These are phyloP conservation scores for Dryas integrifolia DNA, from an alignment of 331 rosid species.

Conservation along the genomic window DNA sequence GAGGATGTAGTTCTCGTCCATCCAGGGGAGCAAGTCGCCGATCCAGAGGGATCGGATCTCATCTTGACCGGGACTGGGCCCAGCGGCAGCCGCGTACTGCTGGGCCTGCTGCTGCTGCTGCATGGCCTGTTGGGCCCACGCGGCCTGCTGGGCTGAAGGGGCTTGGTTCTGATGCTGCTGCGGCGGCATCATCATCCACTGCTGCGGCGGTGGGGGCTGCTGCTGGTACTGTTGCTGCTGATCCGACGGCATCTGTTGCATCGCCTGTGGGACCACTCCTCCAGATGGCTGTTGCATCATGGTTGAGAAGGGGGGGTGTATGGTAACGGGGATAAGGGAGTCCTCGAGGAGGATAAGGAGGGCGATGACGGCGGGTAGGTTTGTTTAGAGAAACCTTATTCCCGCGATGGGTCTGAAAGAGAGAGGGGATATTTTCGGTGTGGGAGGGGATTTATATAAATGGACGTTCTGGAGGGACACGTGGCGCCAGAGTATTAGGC, in stretches of 20 bases:
- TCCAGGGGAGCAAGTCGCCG: constrained; percentile 58
- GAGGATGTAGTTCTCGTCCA: constrained; percentile 52
- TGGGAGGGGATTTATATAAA: constrained; percentile 6
- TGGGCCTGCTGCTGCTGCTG: constrained; percentile 30
- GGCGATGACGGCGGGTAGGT: not conserved
- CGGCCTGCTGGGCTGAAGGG: constrained; percentile 35
- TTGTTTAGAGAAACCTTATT: not conserved
- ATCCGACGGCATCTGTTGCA: constrained; percentile 31
- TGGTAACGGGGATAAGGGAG: too few relatives aligned
- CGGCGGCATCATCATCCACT: constrained; percentile 46
- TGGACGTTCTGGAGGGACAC: constrained; percentile 1
- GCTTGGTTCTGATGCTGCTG: constrained; percentile 31
- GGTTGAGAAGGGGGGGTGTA: not conserved
- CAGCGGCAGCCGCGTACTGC: constrained; percentile 29
- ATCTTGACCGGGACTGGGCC: constrained; percentile 14
- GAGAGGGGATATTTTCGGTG: not conserved
- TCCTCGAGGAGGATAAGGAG: not conserved
- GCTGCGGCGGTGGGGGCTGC: constrained; percentile 32
- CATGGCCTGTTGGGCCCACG: constrained; percentile 34
- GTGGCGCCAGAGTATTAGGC: constrained; percentile 18
- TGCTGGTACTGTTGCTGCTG: constrained; percentile 39
- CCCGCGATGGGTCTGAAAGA: not conserved
- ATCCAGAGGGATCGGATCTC: constrained; percentile 65
- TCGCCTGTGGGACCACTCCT: constrained; percentile 17
- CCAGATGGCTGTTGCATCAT: constrained; percentile 50